These are phyloP conservation scores for Mucor piriformis DNA, from an alignment of 371 early-diverging fungal species.

Conservation along the genomic window DNA sequence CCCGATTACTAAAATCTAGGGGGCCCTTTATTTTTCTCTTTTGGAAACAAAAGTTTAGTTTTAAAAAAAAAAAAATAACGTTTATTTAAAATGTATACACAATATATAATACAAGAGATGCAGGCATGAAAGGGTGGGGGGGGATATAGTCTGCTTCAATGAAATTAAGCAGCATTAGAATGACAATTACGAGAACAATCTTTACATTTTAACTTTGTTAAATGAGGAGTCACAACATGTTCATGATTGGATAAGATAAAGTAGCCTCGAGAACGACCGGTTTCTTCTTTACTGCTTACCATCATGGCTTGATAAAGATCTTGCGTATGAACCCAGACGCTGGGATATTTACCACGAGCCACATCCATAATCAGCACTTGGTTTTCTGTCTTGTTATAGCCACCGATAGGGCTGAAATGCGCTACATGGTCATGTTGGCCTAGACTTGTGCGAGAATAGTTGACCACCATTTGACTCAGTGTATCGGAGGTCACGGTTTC, in stretches of 20 bases:
- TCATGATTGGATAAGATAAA: conserved; percentile 59
- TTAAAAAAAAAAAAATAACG: too few species aligned
- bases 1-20: too few species aligned
- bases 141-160: not conserved
- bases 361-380: conserved; percentile 84
- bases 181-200: conserved; percentile 27
- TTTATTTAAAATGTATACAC: too few species aligned
- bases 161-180: not conserved
- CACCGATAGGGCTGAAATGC: conserved; percentile 67
- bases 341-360: conserved; percentile 75
- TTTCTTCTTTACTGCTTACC: conserved; percentile 59
- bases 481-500: conserved; percentile 63
- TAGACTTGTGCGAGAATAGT: conserved; percentile 73
- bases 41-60: too few species aligned
- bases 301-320: conserved; percentile 74
- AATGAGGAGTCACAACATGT: not conserved
- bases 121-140: not conserved
- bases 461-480: conserved; percentile 82
- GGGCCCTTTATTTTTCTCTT: too few species aligned
- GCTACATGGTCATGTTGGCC: conserved; percentile 75
- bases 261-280: conserved; percentile 82
- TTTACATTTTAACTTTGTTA: conserved; percentile 18
- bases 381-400: conserved; percentile 62
- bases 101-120: not conserved
- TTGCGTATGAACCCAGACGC: conserved; percentile 72